Conservation (phyloP, 306 rosid species). For the Abrus pulchellus region DNA sequence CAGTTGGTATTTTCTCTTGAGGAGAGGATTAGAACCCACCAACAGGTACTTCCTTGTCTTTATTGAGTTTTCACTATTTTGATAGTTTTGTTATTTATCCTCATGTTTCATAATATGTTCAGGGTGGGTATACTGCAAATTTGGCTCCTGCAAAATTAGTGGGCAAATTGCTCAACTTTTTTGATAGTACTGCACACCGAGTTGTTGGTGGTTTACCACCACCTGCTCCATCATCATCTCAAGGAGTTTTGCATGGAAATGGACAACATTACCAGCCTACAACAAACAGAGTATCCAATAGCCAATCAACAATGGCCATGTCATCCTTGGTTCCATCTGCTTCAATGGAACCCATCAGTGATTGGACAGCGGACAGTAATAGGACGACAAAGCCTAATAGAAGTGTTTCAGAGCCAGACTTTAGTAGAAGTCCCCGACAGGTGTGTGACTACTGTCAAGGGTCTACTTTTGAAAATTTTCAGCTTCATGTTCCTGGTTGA, state of each 20-base stretch:
- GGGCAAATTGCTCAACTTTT: conserved; percentile 85
- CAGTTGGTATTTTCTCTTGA: conserved; percentile 80
- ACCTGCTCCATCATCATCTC: conserved; percentile 77
- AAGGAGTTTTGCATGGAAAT: conserved; percentile 59
- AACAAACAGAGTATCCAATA: conserved; percentile 67
- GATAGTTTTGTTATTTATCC: conserved; percentile 29
- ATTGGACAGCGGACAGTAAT: conserved; percentile 68
- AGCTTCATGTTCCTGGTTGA: conserved; percentile 35
- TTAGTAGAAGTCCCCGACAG: conserved; percentile 87
- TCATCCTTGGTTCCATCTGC: conserved; percentile 87
- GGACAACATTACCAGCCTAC: conserved; percentile 63
- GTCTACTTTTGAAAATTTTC: conserved; percentile 5
- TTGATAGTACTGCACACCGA: conserved; percentile 94
- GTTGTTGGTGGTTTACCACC: conserved; percentile 97
- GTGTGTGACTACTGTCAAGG: conserved; percentile 55
- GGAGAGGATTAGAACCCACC: conserved; percentile 88
- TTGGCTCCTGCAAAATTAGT: conserved; percentile 85
- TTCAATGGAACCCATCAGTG: conserved; percentile 84
- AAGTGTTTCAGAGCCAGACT: conserved; percentile 96
- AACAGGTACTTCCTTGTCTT: conserved; percentile 67
- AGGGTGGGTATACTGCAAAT: conserved; percentile 92
- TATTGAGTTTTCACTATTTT: conserved; percentile 30
- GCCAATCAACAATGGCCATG: conserved; percentile 94
- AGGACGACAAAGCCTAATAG: conserved; percentile 68
- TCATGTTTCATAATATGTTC: conserved; percentile 38